Evolutionary conservation across 208 protist genomes (phyloP), one percentile per base, ranked within the genome.

Genomic region (Trypanosoma vivax): DNA sequence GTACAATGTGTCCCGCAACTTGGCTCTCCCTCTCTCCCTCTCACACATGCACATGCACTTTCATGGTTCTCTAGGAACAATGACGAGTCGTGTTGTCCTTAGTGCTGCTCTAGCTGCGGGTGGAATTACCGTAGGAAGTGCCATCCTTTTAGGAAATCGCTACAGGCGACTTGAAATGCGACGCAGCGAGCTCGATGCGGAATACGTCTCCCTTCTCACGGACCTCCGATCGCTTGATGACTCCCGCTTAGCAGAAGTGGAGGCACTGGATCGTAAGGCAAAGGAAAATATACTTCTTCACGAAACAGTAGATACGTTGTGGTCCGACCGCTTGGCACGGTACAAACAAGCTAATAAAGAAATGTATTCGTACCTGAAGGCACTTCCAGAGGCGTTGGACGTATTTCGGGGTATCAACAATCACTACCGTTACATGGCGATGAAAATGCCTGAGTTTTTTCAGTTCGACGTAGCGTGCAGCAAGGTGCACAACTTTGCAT

Each of bases 391-490:
- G 59, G 79, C 76, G 1, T 49, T 90, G 34, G 82, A 82, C 0
- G 68, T 58, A 1, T 50, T 90, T 24, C 79, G 84, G 34, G 82
- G 81, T 2, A 43, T 90, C 6, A 74, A 72, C 11, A 88, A 78
- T 43, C 86, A 90, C 69, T 93, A 90, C 51, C 65, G 68, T 28
- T 88, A 90, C 75, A 88, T 93, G 82, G 47, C 53, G 0, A 68
- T 66, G 27, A 73, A 88, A 61, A 83, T 89, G 79, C 70, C 69
- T 0, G 72, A 76, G 56, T 93, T 88, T 50, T 49, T 85, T 30
- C 66, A 65, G 24, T 93, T 90, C 49, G 86, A 93, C 51, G 71
- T 93, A 5, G 73, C 82, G 0, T 87, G 79, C 50, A 71, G 62
- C 14, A 90, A 89, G 53, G 64, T 93, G 37, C 86, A 93, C 65